Percentiles rank a stretch among this genome's conserved stretches.
phyloP scores from a whole-genome alignment of 2,329 filamentous ascomycete genomes.

The Emergomyces orientalis region DNA sequence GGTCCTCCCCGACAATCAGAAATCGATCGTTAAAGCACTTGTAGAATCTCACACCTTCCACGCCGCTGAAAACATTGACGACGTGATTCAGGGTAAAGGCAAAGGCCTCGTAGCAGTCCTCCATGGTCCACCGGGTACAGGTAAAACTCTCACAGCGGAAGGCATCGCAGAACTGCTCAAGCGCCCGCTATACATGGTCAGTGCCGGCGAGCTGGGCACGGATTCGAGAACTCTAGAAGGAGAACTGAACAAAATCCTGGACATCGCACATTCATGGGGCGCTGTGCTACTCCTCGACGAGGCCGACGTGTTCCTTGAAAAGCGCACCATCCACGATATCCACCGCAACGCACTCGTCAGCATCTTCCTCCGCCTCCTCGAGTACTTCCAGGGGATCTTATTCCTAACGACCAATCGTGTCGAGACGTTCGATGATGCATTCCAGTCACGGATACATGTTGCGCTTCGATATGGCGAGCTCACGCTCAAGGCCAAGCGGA shows the following conservation, averaged over 20 bases:
- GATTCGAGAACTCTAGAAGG: conserved; percentile 63
- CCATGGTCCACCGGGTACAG: conserved; percentile 76
- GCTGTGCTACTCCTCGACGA: conserved; percentile 79
- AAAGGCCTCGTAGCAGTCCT: conserved; percentile 75
- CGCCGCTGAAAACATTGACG: conserved; percentile 71
- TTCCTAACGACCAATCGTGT: conserved; percentile 87
- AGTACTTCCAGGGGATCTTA: conserved; percentile 86
- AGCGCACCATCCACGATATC: conserved; percentile 71
- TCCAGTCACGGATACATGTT: conserved; percentile 80
- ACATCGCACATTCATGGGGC: conserved; percentile 78
- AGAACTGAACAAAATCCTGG: conserved; percentile 73
- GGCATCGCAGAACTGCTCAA: conserved; percentile 75
- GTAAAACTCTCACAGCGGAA: conserved; percentile 81
- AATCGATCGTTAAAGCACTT: conserved; percentile 65
- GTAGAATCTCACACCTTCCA: conserved; percentile 80
- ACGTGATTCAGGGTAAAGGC: conserved; percentile 73
- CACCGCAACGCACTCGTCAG: conserved; percentile 77
- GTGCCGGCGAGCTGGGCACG: conserved; percentile 71
- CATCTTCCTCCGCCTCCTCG: conserved; percentile 75
- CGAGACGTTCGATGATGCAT: conserved; percentile 79
- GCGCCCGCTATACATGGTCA: conserved; percentile 74
- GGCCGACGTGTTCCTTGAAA: conserved; percentile 75
- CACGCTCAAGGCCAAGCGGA: conserved; percentile 60
- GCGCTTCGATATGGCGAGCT: conserved; percentile 72
- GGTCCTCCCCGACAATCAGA: conserved; percentile 57